Base-by-base conservation (phyloP, 805 yeast genomes). In the Clavispora vitiphila region DNA sequence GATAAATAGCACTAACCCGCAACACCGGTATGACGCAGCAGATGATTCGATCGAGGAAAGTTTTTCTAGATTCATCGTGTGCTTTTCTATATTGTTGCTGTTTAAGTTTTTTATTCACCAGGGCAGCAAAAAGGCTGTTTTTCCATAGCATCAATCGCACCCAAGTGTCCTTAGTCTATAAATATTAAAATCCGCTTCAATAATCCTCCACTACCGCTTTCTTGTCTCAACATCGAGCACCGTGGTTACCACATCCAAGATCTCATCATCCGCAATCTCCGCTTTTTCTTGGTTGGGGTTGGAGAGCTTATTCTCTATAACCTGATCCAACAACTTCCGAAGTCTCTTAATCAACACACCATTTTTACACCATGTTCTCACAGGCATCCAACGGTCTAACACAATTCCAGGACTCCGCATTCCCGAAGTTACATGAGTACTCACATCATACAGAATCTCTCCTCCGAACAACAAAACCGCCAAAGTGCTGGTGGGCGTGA, bases 311-410 rank as follows among this genome's bases (percentile, higher is more conserved):
- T 71, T 72, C 34, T 77, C 83, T 41, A 91, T 76, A 0, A 85
- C 78, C 15, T 71, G 66, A 55, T 89, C 96, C 24, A 91, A 61
- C 36, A 87, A 58, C 9, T 63, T 55, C 52, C 95, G 68, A 42
- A 91, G 63, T 44, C 83, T 78, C 43, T 86, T 84, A 23, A 90
- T 74, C 36, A 91, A 65, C 2, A 91, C 96, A 1, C 90, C 98
- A 54, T 90, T 87, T 50, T 93, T 86, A 49, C 96, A 84, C 97
- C 97, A 91, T 1, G 96, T 87, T 47, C 86, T 72, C 10, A 91
- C 73, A 0, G 96, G 95, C 25, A 87, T 63, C 97, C 98, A 90
- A n/a, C 74, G 74, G 51, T 87, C 96, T 41, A 91, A 65, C 8
- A 88, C 80, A 26, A 93, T 77, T 18, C 97, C 97, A 0, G 96